Evolutionary conservation across 1,284 basidiomycete species (phyloP).

Genomic region (Apiotrichum brassicae): DNA sequence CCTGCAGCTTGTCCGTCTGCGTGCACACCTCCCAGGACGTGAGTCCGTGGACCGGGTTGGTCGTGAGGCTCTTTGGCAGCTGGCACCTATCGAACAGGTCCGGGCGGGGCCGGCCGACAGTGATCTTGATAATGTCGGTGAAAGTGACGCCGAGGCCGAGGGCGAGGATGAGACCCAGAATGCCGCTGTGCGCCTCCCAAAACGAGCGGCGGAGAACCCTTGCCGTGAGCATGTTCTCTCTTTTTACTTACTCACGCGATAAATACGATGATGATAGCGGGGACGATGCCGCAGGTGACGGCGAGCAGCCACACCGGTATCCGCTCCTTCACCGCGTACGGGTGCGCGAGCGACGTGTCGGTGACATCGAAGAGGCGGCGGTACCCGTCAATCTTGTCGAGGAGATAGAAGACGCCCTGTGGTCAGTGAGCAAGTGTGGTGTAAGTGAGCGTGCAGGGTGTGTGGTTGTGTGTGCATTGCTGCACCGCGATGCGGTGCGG

Average conservation of each 20-base stretch:
- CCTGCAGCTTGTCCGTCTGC: constrained; percentile 61
- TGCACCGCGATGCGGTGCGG: too few species aligned
- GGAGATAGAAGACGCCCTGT: constrained; percentile 58
- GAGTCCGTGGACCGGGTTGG: constrained; percentile 63
- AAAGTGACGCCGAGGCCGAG: constrained; percentile 52
- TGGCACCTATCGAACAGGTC: constrained; percentile 80
- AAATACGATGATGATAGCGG: constrained; percentile 61
- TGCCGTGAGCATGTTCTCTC: neutral
- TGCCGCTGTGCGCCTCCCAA: constrained; percentile 81
- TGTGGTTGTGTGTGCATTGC: too few species aligned
- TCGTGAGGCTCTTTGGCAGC: constrained; percentile 57
- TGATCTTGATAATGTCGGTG: constrained; percentile 73
- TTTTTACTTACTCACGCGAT: constrained; percentile 51
- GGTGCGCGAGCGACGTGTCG: constrained; percentile 62
- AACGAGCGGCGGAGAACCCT: constrained; percentile 61
- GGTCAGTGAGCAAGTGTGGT: neutral
- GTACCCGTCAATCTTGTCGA: constrained; percentile 74
- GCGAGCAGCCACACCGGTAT: constrained; percentile 68
- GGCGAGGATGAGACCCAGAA: constrained; percentile 54
- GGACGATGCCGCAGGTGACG: constrained; percentile 62
- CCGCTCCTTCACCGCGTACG: constrained; percentile 74
- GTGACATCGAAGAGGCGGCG: constrained; percentile 71
- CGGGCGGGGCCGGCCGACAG: constrained; percentile 81
- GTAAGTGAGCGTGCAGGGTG: too few species aligned
- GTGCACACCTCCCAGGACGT: constrained; percentile 73